phyloP scores from a whole-genome alignment of 1,139 yeast species.

The Yamadazyma diospyri region DNA sequence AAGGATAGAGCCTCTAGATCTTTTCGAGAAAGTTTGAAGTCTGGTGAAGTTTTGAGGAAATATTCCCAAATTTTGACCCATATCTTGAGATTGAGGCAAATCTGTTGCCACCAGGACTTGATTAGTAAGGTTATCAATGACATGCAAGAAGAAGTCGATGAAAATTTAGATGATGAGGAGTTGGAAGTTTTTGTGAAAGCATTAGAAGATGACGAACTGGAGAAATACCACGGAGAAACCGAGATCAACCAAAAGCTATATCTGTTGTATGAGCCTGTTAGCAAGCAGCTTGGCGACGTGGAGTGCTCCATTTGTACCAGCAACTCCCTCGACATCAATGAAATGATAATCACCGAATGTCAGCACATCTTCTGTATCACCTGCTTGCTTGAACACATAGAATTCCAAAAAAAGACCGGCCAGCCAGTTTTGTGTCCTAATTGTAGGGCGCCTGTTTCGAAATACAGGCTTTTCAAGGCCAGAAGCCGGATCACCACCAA shows the following conservation, averaged over 20 bases:
- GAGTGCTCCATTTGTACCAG: constrained; percentile 88
- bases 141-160: constrained; percentile 36
- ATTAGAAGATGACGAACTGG: constrained; percentile 17
- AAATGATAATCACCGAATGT: constrained; percentile 70
- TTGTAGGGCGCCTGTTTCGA: constrained; percentile 47
- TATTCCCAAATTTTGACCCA: constrained; percentile 83
- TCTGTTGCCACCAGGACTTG: constrained; percentile 79
- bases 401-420: constrained; percentile 32
- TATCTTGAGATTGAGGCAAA: constrained; percentile 77
- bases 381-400: constrained; percentile 72
- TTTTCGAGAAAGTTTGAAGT: constrained; percentile 57
- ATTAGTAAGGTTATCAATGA: constrained; percentile 42
- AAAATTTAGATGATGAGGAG: constrained; percentile 11
- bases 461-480: constrained; percentile 40
- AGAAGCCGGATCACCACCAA: constrained; percentile 25
- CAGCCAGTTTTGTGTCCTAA: constrained; percentile 54
- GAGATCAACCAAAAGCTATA: constrained; percentile 29
- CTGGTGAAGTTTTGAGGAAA: constrained; percentile 69
- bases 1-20: constrained; percentile 66
- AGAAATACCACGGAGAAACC: constrained; percentile 33
- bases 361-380: constrained; percentile 75
- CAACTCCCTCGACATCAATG: constrained; percentile 52
- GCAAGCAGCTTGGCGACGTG: constrained; percentile 26
- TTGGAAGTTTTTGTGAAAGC: constrained; percentile 18
- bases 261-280: constrained; percentile 14